Evolutionary conservation across 129 eudicot genomes (phyloP).

Genomic region (Flaveria ramosissima): DNA sequence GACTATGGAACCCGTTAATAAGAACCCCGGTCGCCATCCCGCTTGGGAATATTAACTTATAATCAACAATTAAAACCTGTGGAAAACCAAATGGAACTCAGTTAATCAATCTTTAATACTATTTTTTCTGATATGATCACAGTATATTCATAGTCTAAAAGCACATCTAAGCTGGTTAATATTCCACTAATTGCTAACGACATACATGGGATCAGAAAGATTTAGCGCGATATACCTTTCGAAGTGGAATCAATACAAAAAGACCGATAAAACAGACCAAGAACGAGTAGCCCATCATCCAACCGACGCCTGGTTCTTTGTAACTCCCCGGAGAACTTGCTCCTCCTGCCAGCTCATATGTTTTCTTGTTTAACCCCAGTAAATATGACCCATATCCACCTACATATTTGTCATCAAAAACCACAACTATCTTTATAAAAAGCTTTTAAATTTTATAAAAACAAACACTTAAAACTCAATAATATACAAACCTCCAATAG

Average conservation of each 20-base stretch:
- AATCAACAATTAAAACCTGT: slow-evolving; percentile 80
- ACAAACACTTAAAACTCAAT: not conserved
- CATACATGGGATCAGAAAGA: slow-evolving; percentile 6
- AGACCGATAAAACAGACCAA: slow-evolving; percentile 81
- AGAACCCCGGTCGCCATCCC: slow-evolving; percentile 99
- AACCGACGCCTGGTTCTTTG: slow-evolving; percentile 71
- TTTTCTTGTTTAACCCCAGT: slow-evolving; percentile 70
- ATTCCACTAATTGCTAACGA: not conserved
- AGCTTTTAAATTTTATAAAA: not conserved
- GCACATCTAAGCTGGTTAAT: not conserved
- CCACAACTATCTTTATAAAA: not conserved
- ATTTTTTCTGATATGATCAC: not conserved
- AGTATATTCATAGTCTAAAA: slow-evolving; percentile 20
- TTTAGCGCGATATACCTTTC: slow-evolving; percentile 51
- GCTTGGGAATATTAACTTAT: slow-evolving; percentile 73
- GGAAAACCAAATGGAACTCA: slow-evolving; percentile 28
- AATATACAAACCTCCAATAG: slow-evolving; percentile 59
- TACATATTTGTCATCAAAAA: slow-evolving; percentile 24
- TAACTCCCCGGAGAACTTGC: slow-evolving; percentile 55
- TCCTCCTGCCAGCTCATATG: slow-evolving; percentile 65
- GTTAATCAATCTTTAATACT: slow-evolving; percentile 2
- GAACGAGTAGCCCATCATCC: slow-evolving; percentile 76
- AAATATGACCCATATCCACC: slow-evolving; percentile 88
- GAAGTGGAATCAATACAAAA: slow-evolving; percentile 76
- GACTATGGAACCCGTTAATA: slow-evolving; percentile 79